These are phyloP conservation scores for Triadica sebifera DNA, from an alignment of 345 rosid species.

Conservation along the genomic window DNA sequence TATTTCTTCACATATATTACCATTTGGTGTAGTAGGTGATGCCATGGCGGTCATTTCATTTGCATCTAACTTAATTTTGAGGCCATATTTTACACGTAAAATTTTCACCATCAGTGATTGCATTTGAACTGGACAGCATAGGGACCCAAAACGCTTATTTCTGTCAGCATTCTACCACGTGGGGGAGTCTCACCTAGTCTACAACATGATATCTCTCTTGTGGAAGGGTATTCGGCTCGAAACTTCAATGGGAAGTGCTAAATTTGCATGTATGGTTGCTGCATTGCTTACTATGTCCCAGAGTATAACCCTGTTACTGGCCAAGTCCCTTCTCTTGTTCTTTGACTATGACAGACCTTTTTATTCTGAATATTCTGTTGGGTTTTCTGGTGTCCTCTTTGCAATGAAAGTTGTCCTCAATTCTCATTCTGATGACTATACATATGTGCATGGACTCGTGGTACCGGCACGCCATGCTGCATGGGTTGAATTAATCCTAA, in stretches of 20 bases:
- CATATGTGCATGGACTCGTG: slow-evolving; percentile 62
- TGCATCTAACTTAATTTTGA: not conserved
- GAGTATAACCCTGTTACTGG: slow-evolving; percentile 68
- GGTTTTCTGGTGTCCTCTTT: slow-evolving; percentile 91
- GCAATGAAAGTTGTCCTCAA: slow-evolving; percentile 95
- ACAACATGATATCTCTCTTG: slow-evolving; percentile 87
- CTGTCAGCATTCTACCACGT: slow-evolving; percentile 84
- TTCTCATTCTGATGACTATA: slow-evolving; percentile 55
- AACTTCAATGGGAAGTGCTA: slow-evolving; percentile 79
- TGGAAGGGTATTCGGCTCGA: slow-evolving; percentile 95
- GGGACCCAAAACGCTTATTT: slow-evolving; percentile 74
- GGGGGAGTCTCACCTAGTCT: slow-evolving; percentile 76
- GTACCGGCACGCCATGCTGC: slow-evolving; percentile 82
- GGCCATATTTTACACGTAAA: not conserved
- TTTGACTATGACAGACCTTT: slow-evolving; percentile 58
- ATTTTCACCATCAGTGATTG: not conserved
- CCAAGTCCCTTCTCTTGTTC: slow-evolving; percentile 63
- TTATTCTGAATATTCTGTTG: slow-evolving; percentile 65
- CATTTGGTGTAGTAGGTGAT: not conserved
- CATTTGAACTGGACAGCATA: slow-evolving; percentile 45
- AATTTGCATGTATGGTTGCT: slow-evolving; percentile 76
- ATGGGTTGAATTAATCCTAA: slow-evolving; percentile 87
- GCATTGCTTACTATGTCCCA: slow-evolving; percentile 78
- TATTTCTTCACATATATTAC: too few species aligned
- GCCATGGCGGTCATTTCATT: not conserved